A percentile compares a stretch with the other conserved stretches of the same genome.
These are phyloP conservation scores for Letharia columbiana DNA, from an alignment of 495 filamentous ascomycete species.

Conservation along the genomic window DNA sequence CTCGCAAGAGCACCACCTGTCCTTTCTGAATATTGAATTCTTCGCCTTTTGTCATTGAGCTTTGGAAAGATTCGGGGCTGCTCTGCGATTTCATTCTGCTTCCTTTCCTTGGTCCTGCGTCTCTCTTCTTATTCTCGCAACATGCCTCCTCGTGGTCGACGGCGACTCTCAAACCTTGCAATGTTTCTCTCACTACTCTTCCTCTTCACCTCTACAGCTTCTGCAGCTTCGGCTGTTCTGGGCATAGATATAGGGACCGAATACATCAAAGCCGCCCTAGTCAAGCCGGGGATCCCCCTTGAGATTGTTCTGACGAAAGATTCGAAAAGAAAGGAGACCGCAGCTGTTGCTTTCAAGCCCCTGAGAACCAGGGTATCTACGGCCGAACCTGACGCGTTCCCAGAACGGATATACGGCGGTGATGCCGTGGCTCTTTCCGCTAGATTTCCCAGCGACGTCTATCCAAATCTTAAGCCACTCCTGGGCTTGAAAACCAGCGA, in stretches of 20 bases:
- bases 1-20: not conserved
- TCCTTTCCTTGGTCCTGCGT: not conserved
- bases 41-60: not conserved
- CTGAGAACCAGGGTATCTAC: slow-evolving; percentile 39
- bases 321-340: slow-evolving; percentile 88
- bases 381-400: slow-evolving; percentile 53
- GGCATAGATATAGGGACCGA: slow-evolving; percentile 94
- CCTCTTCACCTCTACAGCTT: slow-evolving; percentile 50
- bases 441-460: slow-evolving; percentile 86
- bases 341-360: slow-evolving; percentile 91
- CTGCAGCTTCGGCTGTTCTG: slow-evolving; percentile 65
- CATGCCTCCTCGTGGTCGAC: slow-evolving; percentile 47
- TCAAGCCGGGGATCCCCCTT: slow-evolving; percentile 96
- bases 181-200: slow-evolving; percentile 45
- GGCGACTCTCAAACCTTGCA: slow-evolving; percentile 30
- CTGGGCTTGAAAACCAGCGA: slow-evolving; percentile 61
- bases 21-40: not conserved
- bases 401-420: slow-evolving; percentile 83
- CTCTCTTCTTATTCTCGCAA: not conserved
- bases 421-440: slow-evolving; percentile 83
- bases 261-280: slow-evolving; percentile 91
- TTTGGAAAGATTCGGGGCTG: not conserved
- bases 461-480: slow-evolving; percentile 82
- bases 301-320: slow-evolving; percentile 99
- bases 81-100: not conserved